Evolutionary conservation across 768 basidiomycete species (phyloP).

Genomic region (Phaeolepiota aurea): DNA sequence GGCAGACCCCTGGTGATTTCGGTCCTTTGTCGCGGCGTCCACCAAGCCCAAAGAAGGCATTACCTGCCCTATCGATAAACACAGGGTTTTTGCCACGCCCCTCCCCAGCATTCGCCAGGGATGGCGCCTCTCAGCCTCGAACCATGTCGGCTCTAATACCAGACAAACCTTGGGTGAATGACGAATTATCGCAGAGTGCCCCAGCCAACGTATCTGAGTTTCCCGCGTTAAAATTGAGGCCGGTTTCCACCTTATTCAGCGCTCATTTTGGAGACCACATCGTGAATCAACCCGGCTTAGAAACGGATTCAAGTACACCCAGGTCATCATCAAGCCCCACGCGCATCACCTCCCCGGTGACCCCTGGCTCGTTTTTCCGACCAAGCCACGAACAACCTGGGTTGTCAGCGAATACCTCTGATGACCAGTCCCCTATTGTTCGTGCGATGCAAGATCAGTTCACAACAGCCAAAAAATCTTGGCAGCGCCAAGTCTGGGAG

Average conservation of each 20-base stretch:
- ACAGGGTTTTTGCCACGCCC: conserved; percentile 16
- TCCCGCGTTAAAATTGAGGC: conserved; percentile 59
- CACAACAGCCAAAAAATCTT: conserved; percentile 44
- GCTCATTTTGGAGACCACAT: conserved; percentile 52
- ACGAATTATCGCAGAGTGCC: conserved; percentile 44
- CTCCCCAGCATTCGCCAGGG: conserved; percentile 4
- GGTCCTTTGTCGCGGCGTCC: conserved; percentile 4
- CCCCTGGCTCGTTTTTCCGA: conserved; percentile 23
- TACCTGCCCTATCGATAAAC: conserved; percentile 35
- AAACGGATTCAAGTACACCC: conserved; percentile 39
- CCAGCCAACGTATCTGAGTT: conserved; percentile 59
- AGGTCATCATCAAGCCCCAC: conserved; percentile 34
- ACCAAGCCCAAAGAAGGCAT: conserved; percentile 24
- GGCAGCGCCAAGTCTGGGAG: conserved; percentile 71
- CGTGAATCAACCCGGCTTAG: conserved; percentile 26
- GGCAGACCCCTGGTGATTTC: conserved; percentile 4
- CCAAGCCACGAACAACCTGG: conserved; percentile 13
- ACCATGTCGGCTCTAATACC: conserved; percentile 7
- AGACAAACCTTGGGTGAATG: conserved; percentile 18
- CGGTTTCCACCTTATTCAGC: conserved; percentile 71
- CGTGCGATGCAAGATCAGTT: conserved; percentile 57
- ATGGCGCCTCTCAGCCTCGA: neutral
- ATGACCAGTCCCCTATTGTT: conserved; percentile 32
- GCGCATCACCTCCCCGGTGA: conserved; percentile 38
- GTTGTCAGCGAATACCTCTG: conserved; percentile 12